Evolutionary conservation across 768 basidiomycete genomes (phyloP).

Genomic region (Suillus lakei): DNA sequence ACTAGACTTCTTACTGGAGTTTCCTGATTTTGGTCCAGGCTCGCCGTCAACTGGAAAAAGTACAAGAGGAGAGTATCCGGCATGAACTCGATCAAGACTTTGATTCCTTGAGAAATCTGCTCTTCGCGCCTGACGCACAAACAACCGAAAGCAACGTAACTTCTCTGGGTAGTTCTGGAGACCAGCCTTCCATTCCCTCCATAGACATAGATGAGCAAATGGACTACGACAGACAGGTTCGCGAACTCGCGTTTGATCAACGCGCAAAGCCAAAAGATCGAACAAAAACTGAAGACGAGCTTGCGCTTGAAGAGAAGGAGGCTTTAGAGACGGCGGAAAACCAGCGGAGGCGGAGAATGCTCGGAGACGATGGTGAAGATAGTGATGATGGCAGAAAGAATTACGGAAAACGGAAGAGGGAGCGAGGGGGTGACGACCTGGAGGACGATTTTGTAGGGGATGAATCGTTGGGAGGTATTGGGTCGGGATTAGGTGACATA

Average conservation of each 20-base stretch:
- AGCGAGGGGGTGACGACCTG: slow-evolving; percentile 82
- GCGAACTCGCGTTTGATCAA: slow-evolving; percentile 91
- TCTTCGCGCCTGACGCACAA: slow-evolving; percentile 62
- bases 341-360: slow-evolving; percentile 79
- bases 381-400: slow-evolving; percentile 57
- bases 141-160: slow-evolving; percentile 43
- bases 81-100: slow-evolving; percentile 90
- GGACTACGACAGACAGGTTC: slow-evolving; percentile 92
- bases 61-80: slow-evolving; percentile 84
- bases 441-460: slow-evolving; percentile 81
- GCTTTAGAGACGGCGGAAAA: slow-evolving; percentile 85
- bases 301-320: slow-evolving; percentile 88
- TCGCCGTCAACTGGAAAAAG: slow-evolving; percentile 85
- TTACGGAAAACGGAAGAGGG: slow-evolving; percentile 50
- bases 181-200: neutral
- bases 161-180: slow-evolving; percentile 31
- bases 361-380: slow-evolving; percentile 74
- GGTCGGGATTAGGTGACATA: slow-evolving; percentile 40
- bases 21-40: slow-evolving; percentile 49
- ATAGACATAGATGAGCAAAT: slow-evolving; percentile 47
- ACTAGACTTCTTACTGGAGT: neutral
- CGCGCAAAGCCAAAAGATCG: slow-evolving; percentile 93
- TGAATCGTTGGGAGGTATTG: slow-evolving; percentile 39
- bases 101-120: slow-evolving; percentile 74
- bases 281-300: slow-evolving; percentile 95